phyloP scores from a whole-genome alignment of 2,329 filamentous ascomycete genomes.

The Cordyceps farinosa region DNA sequence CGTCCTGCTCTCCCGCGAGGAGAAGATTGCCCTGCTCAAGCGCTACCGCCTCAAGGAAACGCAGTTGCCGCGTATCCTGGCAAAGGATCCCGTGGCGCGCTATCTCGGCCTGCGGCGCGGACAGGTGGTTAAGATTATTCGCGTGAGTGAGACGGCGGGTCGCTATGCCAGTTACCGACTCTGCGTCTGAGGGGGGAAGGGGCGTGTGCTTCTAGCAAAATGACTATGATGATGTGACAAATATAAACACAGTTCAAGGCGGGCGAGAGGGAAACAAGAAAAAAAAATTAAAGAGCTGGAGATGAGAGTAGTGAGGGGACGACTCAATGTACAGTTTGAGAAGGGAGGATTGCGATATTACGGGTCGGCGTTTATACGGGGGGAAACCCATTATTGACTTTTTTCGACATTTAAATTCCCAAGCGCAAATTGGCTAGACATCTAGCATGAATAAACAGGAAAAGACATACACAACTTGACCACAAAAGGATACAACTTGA shows the following conservation, averaged over 20 bases:
- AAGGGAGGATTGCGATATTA: slow-evolving; percentile 12
- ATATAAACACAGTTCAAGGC: not conserved
- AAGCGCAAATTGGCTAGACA: slow-evolving; percentile 8
- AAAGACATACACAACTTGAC: not conserved
- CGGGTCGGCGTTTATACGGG: slow-evolving; percentile 15
- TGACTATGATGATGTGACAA: not conserved
- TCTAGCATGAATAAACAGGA: slow-evolving; percentile 9
- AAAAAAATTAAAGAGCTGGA: not conserved
- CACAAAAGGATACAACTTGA: not conserved
- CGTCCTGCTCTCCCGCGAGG: slow-evolving; percentile 81
- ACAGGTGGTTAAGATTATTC: slow-evolving; percentile 97
- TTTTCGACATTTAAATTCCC: slow-evolving; percentile 10
- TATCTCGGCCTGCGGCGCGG: slow-evolving; percentile 88
- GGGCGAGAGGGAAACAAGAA: not conserved
- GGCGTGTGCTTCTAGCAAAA: not conserved
- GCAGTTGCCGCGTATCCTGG: slow-evolving; percentile 87
- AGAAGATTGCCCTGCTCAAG: slow-evolving; percentile 81
- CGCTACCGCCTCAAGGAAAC: slow-evolving; percentile 96
- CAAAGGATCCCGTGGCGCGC: slow-evolving; percentile 86
- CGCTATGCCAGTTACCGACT: slow-evolving; percentile 91
- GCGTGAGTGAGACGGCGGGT: slow-evolving; percentile 91
- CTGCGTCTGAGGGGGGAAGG: slow-evolving; percentile 48
- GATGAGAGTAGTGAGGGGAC: not conserved
- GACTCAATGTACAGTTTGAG: slow-evolving; percentile 13
- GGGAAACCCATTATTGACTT: not conserved